Evolutionary conservation across 192 early-diverging fungal species (phyloP).

Genomic region (Coemansia erecta): DNA sequence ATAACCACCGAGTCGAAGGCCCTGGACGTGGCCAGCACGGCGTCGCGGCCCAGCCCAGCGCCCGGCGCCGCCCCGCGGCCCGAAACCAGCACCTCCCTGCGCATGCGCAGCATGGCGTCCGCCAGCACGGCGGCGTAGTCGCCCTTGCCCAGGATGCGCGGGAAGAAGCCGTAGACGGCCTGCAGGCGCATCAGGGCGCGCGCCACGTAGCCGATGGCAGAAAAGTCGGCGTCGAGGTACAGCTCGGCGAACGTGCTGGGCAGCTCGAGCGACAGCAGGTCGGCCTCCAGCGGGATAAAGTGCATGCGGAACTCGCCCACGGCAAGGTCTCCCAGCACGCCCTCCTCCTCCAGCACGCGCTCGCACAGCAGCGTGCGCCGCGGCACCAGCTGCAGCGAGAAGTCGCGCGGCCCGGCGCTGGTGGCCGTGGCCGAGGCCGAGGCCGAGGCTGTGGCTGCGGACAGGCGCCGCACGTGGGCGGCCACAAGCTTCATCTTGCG

Average conservation of each 20-base stretch:
- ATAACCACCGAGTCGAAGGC: constrained; percentile 82
- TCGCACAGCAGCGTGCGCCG: constrained; percentile 87
- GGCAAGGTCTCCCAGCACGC: constrained; percentile 82
- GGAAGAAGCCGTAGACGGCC: constrained; percentile 82
- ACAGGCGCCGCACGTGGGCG: constrained; percentile 39
- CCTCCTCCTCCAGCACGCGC: constrained; percentile 90
- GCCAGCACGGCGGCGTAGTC: constrained; percentile 70
- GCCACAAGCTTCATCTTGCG: constrained; percentile 81
- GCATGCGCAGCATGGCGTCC: constrained; percentile 81
- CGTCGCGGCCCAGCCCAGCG: constrained; percentile 1
- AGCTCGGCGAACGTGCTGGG: constrained; percentile 80
- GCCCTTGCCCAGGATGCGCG: constrained; percentile 89
- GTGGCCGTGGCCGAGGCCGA: constrained; percentile 8
- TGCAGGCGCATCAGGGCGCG: constrained; percentile 89
- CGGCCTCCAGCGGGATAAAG: constrained; percentile 85
- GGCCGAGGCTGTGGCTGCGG: constrained; percentile 12
- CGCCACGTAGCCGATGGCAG: constrained; percentile 35
- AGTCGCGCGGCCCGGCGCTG: no score
- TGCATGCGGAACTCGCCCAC: constrained; percentile 90
- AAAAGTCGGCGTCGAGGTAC: constrained; percentile 61
- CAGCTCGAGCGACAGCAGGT: constrained; percentile 87
- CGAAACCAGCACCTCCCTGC: constrained; percentile 66
- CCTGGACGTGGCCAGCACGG: constrained; percentile 55
- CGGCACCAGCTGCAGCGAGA: constrained; percentile 85
- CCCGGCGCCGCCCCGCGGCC: no score